Evolutionary conservation across 2,329 filamentous ascomycete genomes (phyloP).

Genomic region (Cordyceps tenuipes): DNA sequence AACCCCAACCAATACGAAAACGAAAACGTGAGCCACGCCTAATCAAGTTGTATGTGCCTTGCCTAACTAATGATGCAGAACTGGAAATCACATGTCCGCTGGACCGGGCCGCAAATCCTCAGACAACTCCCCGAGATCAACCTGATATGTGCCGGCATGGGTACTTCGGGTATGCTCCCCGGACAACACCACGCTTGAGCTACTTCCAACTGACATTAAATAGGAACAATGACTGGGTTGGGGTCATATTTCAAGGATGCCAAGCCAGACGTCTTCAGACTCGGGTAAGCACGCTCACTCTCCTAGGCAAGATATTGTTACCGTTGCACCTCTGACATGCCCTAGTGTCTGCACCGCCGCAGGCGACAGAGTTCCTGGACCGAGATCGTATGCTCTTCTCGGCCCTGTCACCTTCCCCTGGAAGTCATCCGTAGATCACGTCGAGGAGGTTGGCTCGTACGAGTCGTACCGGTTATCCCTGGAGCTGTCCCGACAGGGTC

Average conservation of each 20-base stretch:
- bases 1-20: constrained; percentile 53
- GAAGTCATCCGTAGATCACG: constrained; percentile 43
- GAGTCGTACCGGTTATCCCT: constrained; percentile 47
- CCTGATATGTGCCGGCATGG: constrained; percentile 48
- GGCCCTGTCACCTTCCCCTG: constrained; percentile 49
- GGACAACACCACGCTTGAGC: background rate
- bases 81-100: constrained; percentile 46
- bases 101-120: constrained; percentile 52
- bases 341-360: constrained; percentile 45
- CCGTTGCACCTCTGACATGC: background rate
- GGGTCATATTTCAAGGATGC: constrained; percentile 41
- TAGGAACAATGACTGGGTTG: constrained; percentile 39
- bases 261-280: constrained; percentile 38
- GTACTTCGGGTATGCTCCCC: constrained; percentile 38
- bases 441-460: constrained; percentile 47
- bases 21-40: constrained; percentile 22
- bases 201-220: background rate
- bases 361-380: constrained; percentile 51
- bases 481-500: constrained; percentile 45
- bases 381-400: constrained; percentile 43
- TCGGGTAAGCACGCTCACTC: constrained; percentile 21
- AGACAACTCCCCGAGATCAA: constrained; percentile 48
- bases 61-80: constrained; percentile 27
- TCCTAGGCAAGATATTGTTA: fast-evolving
- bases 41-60: too few relatives aligned